These are phyloP conservation scores for Penicillium concentricum DNA, from an alignment of 2,329 filamentous ascomycete genomes.

Conservation along the genomic window DNA sequence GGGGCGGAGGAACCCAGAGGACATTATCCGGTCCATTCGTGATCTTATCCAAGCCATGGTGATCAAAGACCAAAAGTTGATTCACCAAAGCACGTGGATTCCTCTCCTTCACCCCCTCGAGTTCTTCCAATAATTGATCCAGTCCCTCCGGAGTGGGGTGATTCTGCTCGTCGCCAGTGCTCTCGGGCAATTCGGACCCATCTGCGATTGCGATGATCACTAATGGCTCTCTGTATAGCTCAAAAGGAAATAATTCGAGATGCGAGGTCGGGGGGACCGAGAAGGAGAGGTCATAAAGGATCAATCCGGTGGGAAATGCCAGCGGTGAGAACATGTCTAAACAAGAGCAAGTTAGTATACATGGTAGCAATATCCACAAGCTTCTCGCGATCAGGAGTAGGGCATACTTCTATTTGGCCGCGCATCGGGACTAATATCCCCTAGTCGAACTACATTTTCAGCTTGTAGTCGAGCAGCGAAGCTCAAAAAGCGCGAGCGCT, in stretches of 20 bases:
- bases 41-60: constrained; percentile 55
- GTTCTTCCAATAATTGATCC: constrained; percentile 55
- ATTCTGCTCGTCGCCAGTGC: constrained; percentile 22
- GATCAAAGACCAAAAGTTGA: constrained; percentile 78
- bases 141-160: constrained; percentile 40
- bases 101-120: constrained; percentile 68
- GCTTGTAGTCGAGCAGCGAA: constrained; percentile 76
- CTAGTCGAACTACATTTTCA: constrained; percentile 78
- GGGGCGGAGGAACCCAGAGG: constrained; percentile 65
- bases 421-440: constrained; percentile 81
- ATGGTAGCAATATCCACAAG: background rate
- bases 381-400: background rate
- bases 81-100: constrained; percentile 77
- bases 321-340: constrained; percentile 91
- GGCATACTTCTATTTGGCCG: constrained; percentile 79
- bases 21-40: constrained; percentile 63
- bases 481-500: constrained; percentile 71
- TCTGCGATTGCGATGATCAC: constrained; percentile 83
- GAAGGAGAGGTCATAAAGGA: constrained; percentile 84
- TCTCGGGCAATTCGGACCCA: constrained; percentile 63
- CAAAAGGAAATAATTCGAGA: constrained; percentile 79
- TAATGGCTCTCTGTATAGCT: constrained; percentile 81
- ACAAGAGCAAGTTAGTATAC: constrained; percentile 24
- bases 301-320: constrained; percentile 78
- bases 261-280: constrained; percentile 78